Base-by-base conservation (phyloP, 2,329 filamentous ascomycete species). In the Parascedosporium putredinis region DNA sequence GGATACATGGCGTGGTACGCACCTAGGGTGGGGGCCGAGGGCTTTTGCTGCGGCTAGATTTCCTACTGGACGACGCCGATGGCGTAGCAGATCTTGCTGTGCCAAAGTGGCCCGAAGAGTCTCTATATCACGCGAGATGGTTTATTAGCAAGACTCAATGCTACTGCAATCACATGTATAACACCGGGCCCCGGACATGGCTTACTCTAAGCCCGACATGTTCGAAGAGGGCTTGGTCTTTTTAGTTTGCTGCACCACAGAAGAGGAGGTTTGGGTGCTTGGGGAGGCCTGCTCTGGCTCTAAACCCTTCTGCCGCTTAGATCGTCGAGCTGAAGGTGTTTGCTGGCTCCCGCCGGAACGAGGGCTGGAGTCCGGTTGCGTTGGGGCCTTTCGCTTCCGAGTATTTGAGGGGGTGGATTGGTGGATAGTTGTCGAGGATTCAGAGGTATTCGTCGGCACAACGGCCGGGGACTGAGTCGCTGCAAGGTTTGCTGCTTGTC, bases 151-250 rank as follows among this genome's bases (percentile, higher is more conserved):
- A 51, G 20, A 42, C 23, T 20, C 16, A 14, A 38, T n/a, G n/a
- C n/a, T n/a, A n/a, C n/a, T n/a, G n/a, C n/a, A n/a, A n/a, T n/a
- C n/a, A 20, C 4, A 27, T 18, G n/a, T 10, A 29, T 38, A 22
- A 7, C n/a, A n/a, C 8, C 16, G 46, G n/a, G 9, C 16, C 3
- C 33, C 24, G 18, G 40, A 55, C 22, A 49, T 38, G 52, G 59
- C 77, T 58, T 76, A 89, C 84, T 79, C 80, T 67, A 77, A 75
- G 66, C 77, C 81, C 62, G 86, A 87, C 86, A 90, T 91, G 62
- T 73, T 75, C 63, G 74, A 73, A 56, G 72, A 57, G 53, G 66
- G 74, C 67, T 83, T 84, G 10, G 24, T 40, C 29, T 47, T 42
- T 23, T 33, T 47, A 20, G 43, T 38, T 24, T 46, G 43, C n/a